These are phyloP conservation scores for Trypanosomatidae sp. DNA, from an alignment of 208 protist genomes.

Conservation along the genomic window DNA sequence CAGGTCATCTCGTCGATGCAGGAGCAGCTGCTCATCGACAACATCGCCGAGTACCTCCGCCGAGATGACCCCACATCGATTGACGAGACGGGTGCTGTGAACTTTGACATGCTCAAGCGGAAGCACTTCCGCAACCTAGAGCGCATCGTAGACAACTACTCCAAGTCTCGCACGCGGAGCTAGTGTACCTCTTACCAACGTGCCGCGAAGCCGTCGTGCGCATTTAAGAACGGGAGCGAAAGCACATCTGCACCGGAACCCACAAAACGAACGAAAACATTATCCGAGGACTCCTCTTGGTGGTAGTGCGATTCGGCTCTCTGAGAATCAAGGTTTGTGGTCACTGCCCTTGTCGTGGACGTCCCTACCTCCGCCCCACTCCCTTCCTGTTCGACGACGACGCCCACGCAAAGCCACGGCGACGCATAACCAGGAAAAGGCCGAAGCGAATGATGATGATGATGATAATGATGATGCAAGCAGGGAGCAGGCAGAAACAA, in stretches of 20 bases:
- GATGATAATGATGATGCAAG: neutral
- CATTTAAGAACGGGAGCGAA: neutral
- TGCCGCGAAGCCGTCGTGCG: neutral
- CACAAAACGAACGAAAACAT: neutral
- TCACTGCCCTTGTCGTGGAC: neutral
- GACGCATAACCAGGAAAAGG: neutral
- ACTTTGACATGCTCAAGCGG: slow-evolving; percentile 48
- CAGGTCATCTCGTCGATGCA: slow-evolving; percentile 33
- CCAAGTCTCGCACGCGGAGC: slow-evolving; percentile 24
- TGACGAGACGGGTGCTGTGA: slow-evolving; percentile 40
- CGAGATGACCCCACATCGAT: slow-evolving; percentile 52
- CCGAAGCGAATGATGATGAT: neutral
- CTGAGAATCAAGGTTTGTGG: neutral
- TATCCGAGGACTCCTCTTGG: neutral
- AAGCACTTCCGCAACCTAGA: slow-evolving; percentile 61
- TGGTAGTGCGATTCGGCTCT: neutral
- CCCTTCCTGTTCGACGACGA: neutral
- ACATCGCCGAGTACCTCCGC: slow-evolving; percentile 47
- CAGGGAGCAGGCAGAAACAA: neutral
- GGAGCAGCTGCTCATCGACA: slow-evolving; percentile 37
- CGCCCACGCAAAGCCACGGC: neutral
- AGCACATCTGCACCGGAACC: neutral
- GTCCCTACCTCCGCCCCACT: neutral
- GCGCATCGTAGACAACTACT: slow-evolving; percentile 49
- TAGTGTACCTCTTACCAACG: slow-evolving; percentile 1